Evolutionary conservation across 306 rosid species (phyloP), one percentile per base, ranked within the genome.

Genomic region (Prinsepia uniflora): DNA sequence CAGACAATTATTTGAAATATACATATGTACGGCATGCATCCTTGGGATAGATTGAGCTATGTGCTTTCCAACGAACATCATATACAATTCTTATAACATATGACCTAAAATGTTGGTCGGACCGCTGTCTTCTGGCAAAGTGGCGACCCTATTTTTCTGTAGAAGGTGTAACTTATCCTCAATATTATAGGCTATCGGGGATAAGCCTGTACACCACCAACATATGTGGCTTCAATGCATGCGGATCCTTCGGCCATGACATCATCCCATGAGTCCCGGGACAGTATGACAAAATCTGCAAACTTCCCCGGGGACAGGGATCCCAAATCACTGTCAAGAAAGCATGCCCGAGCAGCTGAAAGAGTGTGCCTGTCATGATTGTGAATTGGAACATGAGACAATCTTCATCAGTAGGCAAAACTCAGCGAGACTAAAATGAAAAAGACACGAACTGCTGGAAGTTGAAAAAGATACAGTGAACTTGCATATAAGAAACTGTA

Each of bases 271-370:
- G 93, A 90, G 64, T 82, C 71, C 0, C 79, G 44, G 19, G 93
- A 88, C 55, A 92, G 73, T 69, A 90, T 41, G 71, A 90, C 96
- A 71, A 92, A 92, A 76, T 92, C 98, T 58, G 98, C 96, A 0
- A 88, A 79, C 82, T 90, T 92, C 65, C 96, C 91, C 0, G 81
- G 80, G 10, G 91, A 83, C 19, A 92, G 65, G 70, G 98, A 92
- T 65, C 93, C 96, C 44, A 86, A 60, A 15, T 86, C 84, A 4
- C 76, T 77, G 78, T 90, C 96, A 9, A 90, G 87, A 84, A 92
- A 90, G 88, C 91, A 82, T 52, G 96, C 96, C 3, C 74, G 89
- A 24, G 98, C 98, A 56, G 93, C 96, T 11, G 86, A 85, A 71
- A 88, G 83, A 24, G 98, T 92, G 67, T 85, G 80, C 81, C 98